Evolutionary conservation across 345 rosid species (phyloP), one percentile per base, ranked within the genome.

Genomic region (Erysimum cheiranthoides): DNA sequence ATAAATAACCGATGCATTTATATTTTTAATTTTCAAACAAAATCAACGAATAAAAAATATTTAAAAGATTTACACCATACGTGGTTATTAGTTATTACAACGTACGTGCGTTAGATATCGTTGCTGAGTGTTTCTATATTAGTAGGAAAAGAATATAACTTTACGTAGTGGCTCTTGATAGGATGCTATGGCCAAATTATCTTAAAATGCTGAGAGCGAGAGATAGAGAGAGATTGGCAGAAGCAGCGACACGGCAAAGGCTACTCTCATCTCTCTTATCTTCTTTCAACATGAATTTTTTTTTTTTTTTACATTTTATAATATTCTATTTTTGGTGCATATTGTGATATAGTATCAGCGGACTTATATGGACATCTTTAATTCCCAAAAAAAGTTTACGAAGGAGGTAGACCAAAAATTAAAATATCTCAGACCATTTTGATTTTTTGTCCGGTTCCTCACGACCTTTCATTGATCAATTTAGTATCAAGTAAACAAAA

Each of bases 181-280:
- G 13, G 69, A 40, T 13, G 74, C 43, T 60, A 78, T 42, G 43
- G 81, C 74, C 81, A 78, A 66, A 35, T 64, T 27, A 17, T 70
- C n/a, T 45, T 61, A 17, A 54, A 27, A 36, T 31, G 65, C 27
- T 36, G 75, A 69, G 43, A 61, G 64, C 11, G 79, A 75, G 56
- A 54, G 52, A 61, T 35, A 51, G 62, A 62, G 58, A 27, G 70
- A 70, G 75, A 76, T 65, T 34, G 5, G 60, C 71, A n/a, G 31
- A 45, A 62, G 18, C 51, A 76, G 51, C 51, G 45, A 67, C 1
- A 59, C 58, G 52, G 69, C 73, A 73, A 34, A 66, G 50, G 74
- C 78, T 12, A 73, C 43, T 64, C 76, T 67, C 77, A 28, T 18
- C 13, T 65, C 77, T 71, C 68, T 72, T 72, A 78, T 78, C 81